phyloP scores from a whole-genome alignment of 1,139 yeast species.

The Blastobotrys ciferrii region DNA sequence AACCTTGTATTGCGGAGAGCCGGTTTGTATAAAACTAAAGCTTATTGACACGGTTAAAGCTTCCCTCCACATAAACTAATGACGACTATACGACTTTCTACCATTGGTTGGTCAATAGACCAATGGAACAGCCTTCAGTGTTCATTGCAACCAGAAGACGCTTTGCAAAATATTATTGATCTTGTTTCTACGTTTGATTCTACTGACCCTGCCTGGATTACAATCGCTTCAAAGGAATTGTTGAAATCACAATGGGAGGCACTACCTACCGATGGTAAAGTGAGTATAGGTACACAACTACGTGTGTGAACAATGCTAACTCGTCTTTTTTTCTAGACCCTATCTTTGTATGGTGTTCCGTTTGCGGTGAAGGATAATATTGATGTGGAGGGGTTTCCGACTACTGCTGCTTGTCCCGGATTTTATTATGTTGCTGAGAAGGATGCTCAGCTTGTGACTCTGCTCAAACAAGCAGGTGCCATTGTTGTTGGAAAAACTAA shows the following conservation, averaged over 20 bases:
- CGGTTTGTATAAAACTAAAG: slow-evolving; percentile 1
- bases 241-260: slow-evolving; percentile 76
- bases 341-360: slow-evolving; percentile 87
- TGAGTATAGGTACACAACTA: slow-evolving; percentile 13
- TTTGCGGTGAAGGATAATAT: slow-evolving; percentile 93
- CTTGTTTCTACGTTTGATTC: slow-evolving; percentile 46
- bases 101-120: slow-evolving; percentile 56
- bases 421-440: slow-evolving; percentile 61
- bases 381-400: slow-evolving; percentile 74
- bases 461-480: slow-evolving; percentile 81
- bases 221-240: slow-evolving; percentile 60
- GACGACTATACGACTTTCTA: not conserved
- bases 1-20: too few relatives aligned
- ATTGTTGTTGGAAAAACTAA: slow-evolving; percentile 89
- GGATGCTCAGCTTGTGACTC: slow-evolving; percentile 72
- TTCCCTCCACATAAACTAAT: too few relatives aligned
- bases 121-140: slow-evolving; percentile 74
- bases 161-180: slow-evolving; percentile 49
- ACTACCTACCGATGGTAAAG: slow-evolving; percentile 40
- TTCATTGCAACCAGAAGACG: slow-evolving; percentile 59
- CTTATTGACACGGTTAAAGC: too few relatives aligned
- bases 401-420: slow-evolving; percentile 95
- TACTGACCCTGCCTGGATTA: slow-evolving; percentile 87
- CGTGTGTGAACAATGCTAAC: not conserved
- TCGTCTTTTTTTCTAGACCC: slow-evolving; percentile 24